Evolutionary conservation across 306 rosid species (phyloP).

Genomic region (Boehmeria nivea): DNA sequence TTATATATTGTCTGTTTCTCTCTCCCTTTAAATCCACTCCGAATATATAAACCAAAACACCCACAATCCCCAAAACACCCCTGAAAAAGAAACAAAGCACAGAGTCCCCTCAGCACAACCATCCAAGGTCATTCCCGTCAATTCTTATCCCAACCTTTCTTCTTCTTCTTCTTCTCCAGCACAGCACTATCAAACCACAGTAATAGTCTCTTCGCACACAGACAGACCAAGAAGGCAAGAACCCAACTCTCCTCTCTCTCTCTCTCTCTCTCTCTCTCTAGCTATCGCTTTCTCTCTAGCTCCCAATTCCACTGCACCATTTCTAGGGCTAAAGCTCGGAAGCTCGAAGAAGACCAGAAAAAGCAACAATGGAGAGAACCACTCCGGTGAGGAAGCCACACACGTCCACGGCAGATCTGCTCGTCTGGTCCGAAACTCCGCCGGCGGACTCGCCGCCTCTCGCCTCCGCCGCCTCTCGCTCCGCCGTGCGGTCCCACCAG

Average conservation of each 20-base stretch:
- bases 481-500: slow-evolving; percentile 73
- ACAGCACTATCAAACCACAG: background rate
- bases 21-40: slow-evolving; percentile 35
- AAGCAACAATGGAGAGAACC: slow-evolving; percentile 56
- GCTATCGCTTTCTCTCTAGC: background rate
- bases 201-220: background rate
- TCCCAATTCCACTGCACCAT: background rate
- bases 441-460: slow-evolving; percentile 52
- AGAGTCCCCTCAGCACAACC: slow-evolving; percentile 23
- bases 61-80: background rate
- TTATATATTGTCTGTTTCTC: background rate
- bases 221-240: background rate
- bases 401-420: slow-evolving; percentile 99
- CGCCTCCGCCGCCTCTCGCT: slow-evolving; percentile 54
- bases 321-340: slow-evolving; percentile 1
- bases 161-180: background rate
- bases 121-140: slow-evolving; percentile 34
- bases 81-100: background rate
- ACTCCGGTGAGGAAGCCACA: slow-evolving; percentile 92
- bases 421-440: slow-evolving; percentile 84
- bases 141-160: slow-evolving; percentile 18
- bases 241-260: background rate
- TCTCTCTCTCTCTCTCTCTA: background rate
- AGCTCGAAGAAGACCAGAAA: background rate
- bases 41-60: background rate